Conservation (phyloP, 2,329 filamentous ascomycete genomes). For the Orbilia brochopaga region DNA sequence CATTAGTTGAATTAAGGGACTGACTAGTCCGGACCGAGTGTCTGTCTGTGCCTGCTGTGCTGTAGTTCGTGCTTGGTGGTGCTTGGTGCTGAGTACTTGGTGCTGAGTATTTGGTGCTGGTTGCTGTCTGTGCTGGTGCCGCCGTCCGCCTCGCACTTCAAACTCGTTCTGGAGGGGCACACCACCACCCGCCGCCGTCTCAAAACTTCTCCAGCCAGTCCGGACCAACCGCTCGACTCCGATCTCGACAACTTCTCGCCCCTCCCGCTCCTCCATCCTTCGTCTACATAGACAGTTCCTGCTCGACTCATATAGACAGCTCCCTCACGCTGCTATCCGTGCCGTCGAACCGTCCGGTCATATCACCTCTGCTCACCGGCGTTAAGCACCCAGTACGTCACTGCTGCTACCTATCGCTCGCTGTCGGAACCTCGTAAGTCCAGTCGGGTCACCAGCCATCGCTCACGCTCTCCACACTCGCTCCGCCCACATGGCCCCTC, state of each 20-base stretch:
- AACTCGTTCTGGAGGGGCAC: conserved; percentile 2
- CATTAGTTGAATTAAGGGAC: too few species aligned
- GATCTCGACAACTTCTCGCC: not conserved
- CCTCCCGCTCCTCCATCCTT: not conserved
- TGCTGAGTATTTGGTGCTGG: not conserved
- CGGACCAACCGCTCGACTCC: not conserved
- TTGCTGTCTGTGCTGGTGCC: not conserved
- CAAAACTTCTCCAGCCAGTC: not conserved
- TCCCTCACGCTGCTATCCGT: not conserved
- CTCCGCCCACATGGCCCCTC: not conserved
- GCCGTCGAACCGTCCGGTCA: not conserved
- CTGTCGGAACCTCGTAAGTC: conserved; percentile 23
- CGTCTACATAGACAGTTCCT: too few species aligned
- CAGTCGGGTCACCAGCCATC: conserved; percentile 28
- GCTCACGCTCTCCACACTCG: conserved; percentile 22
- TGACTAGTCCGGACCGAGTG: too few species aligned
- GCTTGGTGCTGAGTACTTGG: not conserved
- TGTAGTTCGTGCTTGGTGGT: not conserved
- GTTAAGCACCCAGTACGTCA: not conserved
- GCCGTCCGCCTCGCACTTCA: not conserved
- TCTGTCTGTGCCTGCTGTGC: too few species aligned
- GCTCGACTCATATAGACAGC: not conserved
- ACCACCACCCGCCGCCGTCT: not conserved
- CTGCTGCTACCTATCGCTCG: not conserved
- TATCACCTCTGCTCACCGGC: not conserved